Evolutionary conservation across 2,329 filamentous ascomycete genomes (phyloP), one percentile per base, ranked within the genome.

Genomic region (Dothideomycetidae sp.): DNA sequence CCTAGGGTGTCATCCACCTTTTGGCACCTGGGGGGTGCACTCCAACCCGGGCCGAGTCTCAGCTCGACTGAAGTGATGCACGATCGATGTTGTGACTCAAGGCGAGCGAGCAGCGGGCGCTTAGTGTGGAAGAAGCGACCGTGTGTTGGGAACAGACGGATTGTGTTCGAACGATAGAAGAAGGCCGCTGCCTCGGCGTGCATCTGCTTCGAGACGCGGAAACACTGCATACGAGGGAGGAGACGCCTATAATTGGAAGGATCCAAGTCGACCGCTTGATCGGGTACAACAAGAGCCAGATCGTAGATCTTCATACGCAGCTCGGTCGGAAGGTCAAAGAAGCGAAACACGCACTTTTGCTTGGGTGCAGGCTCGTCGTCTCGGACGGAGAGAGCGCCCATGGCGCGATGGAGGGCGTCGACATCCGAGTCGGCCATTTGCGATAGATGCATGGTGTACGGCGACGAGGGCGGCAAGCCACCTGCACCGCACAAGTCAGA

Each of bases 11-110:
- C 59, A 45, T 75, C 76, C 10, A 82, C 74, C 1, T 74, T 71
- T 76, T 81, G 85, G 34, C 75, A 72, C 21, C 64, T 64, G 1
- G 81, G 81, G 10, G 81, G 80, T 40, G 70, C 70, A 43, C 64
- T 74, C 73, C 78, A 86, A 13, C 79, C 79, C 0, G 79, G 79
- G 0, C 81, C 81, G 0, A 86, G 62, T 2, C 80, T 71, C 37
- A 86, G 57, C 55, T 86, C 75, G 2, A 86, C 59, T 0, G 70
- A 70, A 1, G 68, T 75, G 31, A 86, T 64, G 31, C 60, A 67
- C 11, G 61, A 59, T 21, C 78, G 70, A 53, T 80, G 76, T 18
- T 59, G 61, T 0, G 70, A 57, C 13, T 73, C 72, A 38, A 86
- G 57, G 12, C 79, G 73, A 4, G 75, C 69, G 17, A 86, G 63